A percentile compares a stretch with the other conserved stretches of the same genome.
phyloP scores from a whole-genome alignment of 306 rosid genomes.

The Vachellia collinsii region DNA sequence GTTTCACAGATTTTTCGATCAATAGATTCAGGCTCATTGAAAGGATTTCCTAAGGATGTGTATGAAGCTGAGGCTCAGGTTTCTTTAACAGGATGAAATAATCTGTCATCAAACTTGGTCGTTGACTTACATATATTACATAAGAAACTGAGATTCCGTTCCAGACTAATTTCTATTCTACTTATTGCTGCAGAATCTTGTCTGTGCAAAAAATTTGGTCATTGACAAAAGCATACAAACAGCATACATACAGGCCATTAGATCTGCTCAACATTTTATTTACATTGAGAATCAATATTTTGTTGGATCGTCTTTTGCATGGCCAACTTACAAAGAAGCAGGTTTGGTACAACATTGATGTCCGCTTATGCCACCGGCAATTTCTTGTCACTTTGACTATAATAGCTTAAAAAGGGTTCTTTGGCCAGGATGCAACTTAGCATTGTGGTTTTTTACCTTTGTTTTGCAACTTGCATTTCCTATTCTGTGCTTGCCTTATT shows the following conservation, averaged over 20 bases:
- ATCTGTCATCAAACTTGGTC: not conserved
- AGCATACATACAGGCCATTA: constrained; percentile 86
- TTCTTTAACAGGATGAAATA: constrained; percentile 11
- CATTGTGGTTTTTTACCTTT: not conserved
- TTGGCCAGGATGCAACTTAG: not conserved
- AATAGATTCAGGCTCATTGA: constrained; percentile 95
- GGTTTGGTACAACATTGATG: constrained; percentile 53
- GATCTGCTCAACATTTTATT: constrained; percentile 91
- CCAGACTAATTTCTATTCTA: constrained; percentile 34
- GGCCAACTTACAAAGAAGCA: constrained; percentile 91
- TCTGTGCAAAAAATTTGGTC: constrained; percentile 89
- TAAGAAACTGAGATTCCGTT: constrained; percentile 17
- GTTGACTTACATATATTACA: not conserved
- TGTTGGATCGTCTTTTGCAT: constrained; percentile 86
- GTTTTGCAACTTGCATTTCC: constrained; percentile 24
- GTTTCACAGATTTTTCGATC: constrained; percentile 80
- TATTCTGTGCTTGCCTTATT: constrained; percentile 9
- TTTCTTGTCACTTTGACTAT: constrained; percentile 25
- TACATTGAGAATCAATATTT: constrained; percentile 97
- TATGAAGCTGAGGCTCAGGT: constrained; percentile 73
- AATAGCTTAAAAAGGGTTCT: constrained; percentile 12
- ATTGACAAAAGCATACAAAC: constrained; percentile 92
- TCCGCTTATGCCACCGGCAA: constrained; percentile 39
- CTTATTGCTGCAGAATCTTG: constrained; percentile 73
- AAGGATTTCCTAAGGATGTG: constrained; percentile 88